A percentile compares a stretch with the other conserved stretches of the same genome.
Evolutionary conservation across 176 grass and related monocot genomes (phyloP).

Genomic region (Poa pratensis): DNA sequence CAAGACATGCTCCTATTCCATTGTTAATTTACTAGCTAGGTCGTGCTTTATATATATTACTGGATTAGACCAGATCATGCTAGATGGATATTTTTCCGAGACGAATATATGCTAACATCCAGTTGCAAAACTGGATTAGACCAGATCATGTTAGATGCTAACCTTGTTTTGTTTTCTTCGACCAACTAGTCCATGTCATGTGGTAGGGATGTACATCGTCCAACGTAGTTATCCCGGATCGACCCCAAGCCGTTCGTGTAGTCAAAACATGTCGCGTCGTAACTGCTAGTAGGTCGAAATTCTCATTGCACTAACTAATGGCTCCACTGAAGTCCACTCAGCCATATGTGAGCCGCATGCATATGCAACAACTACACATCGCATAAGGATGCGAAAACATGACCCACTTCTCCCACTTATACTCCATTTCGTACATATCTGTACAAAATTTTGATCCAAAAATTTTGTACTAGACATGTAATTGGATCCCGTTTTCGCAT

Average conservation of each 20-base stretch:
- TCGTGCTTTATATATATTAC: no score
- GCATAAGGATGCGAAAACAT: no score
- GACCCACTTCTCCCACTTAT: no score
- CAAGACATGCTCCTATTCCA: constrained; percentile 13
- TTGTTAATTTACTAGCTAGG: neutral
- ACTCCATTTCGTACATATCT: no score
- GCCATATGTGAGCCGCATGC: neutral
- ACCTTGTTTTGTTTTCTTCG: neutral
- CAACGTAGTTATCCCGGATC: neutral
- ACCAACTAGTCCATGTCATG: constrained; percentile 6
- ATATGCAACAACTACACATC: neutral
- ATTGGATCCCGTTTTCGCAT: no score
- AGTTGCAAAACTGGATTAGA: constrained; percentile 1
- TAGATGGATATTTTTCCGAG: no score
- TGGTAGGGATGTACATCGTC: neutral
- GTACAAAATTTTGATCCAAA: no score
- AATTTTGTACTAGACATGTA: no score
- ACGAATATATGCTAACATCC: no score
- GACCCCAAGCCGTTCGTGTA: neutral
- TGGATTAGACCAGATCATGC: neutral
- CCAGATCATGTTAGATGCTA: neutral
- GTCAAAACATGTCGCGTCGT: constrained; percentile 33
- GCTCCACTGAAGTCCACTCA: constrained; percentile 43
- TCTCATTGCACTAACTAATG: constrained; percentile 38
- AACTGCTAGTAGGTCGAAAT: constrained; percentile 43